Base-by-base conservation (phyloP, 2,329 filamentous ascomycete species). In the Aspergillus brasiliensis region DNA sequence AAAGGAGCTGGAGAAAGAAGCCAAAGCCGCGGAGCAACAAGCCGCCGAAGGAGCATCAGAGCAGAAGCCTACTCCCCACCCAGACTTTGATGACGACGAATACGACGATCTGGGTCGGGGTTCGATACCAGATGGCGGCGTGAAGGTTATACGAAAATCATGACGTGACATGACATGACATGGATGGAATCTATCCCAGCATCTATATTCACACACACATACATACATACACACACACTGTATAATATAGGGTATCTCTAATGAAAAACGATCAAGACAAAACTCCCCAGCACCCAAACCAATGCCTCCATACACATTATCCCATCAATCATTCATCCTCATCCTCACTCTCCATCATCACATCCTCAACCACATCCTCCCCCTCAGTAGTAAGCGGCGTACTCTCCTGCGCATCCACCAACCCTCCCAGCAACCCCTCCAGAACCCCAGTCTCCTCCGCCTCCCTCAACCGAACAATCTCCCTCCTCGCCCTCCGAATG, bases 1-100 rank as follows among this genome's bases (percentile, higher is more conserved):
- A 60, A 86, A 86, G 70, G 85, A 89, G 57, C 87, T 88, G 80
- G 91, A 93, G 70, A 88, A 90, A 67, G 90, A 96, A 76, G 86
- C 86, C 34, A 87, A 84, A 68, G 75, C 78, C 56, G 77, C 76
- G 54, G 73, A 81, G 51, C 69, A 75, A 51, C 69, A 75, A 37
- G 74, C 75, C 28, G 73, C 63, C 3, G 25, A 17, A 28, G 64
- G 58, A 51, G 67, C 64, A 34, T 15, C 31, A 34, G 37, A 66
- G 67, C 19, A 67, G 68, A 42, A 65, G n/a, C n/a, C n/a, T n/a
- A n/a, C n/a, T n/a, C n/a, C n/a, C n/a, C n/a, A 67, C 53, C 62
- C 67, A 21, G 70, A 71, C 19, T 67, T 61, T 25, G 56, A 57
- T 47, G 59, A 63, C 15, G 59, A 60, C 28, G 52, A 55, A 55